Conservation (phyloP, 2,329 filamentous ascomycete genomes). For the Tolypocladium tropicale region DNA sequence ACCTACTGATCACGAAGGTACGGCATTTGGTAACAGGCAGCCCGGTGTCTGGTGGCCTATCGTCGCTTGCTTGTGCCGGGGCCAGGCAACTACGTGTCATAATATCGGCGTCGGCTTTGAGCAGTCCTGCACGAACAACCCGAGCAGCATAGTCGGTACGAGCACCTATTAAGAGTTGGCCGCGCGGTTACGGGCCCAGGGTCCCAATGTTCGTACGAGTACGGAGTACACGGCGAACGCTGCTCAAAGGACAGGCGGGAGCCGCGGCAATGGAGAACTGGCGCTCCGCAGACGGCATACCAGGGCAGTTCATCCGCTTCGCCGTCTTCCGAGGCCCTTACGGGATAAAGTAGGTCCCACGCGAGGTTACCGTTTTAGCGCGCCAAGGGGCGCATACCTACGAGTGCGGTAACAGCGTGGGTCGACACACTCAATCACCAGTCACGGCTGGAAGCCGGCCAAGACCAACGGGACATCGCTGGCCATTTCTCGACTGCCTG, state of each 20-base stretch:
- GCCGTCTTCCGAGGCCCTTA: neutral
- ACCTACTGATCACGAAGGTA: too few relatives aligned
- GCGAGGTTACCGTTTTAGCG: neutral
- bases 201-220: too few relatives aligned
- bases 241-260: neutral
- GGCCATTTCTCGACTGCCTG: neutral
- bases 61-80: neutral
- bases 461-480: neutral
- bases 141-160: too few relatives aligned
- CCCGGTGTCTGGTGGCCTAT: too few relatives aligned
- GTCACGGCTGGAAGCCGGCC: neutral
- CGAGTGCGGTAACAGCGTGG: neutral
- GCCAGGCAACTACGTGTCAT: too few relatives aligned
- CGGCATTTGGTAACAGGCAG: neutral
- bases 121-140: too few relatives aligned
- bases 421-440: neutral
- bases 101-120: too few relatives aligned
- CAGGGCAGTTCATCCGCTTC: neutral
- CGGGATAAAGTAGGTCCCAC: neutral
- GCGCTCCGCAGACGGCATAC: neutral
- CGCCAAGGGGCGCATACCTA: neutral
- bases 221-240: too few relatives aligned
- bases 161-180: too few relatives aligned
- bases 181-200: too few relatives aligned
- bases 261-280: neutral